Evolutionary conservation across 148 eudicot genomes (phyloP).

Genomic region (Chenopodium formosanum): DNA sequence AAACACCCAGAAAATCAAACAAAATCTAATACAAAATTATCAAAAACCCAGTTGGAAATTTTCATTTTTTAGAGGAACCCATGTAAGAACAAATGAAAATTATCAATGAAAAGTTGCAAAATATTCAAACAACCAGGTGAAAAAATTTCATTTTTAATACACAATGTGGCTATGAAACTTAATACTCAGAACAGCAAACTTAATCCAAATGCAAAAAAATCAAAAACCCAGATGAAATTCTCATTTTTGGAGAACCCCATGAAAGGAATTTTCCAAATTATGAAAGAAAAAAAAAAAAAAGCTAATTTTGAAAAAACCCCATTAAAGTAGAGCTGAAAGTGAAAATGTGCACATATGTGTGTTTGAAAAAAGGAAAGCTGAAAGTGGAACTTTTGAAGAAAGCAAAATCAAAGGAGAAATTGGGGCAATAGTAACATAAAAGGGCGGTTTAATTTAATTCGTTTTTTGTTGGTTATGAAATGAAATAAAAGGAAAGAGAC

Average conservation of each 20-base stretch:
- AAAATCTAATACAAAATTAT: not conserved
- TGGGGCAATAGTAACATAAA: conserved; percentile 12
- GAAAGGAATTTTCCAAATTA: not conserved
- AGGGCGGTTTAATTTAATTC: not conserved
- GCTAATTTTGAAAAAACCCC: not conserved
- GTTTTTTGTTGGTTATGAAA: not conserved
- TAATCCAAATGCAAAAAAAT: not conserved
- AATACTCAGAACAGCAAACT: not conserved
- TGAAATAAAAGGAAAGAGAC: conserved; percentile 17
- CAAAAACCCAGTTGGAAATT: conserved; percentile 26
- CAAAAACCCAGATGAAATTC: conserved; percentile 27
- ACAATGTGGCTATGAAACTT: conserved; percentile 11
- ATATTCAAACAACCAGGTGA: conserved; percentile 17
- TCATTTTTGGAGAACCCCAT: not conserved
- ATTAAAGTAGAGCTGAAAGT: not conserved
- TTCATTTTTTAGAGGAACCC: not conserved
- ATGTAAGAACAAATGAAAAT: not conserved
- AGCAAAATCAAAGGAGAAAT: conserved; percentile 26
- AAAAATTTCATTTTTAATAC: not conserved
- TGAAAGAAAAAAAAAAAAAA: too few relatives aligned
- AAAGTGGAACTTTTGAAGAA: conserved; percentile 18
- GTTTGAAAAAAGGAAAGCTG: conserved; percentile 5
- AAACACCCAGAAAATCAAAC: not conserved
- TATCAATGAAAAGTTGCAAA: not conserved
- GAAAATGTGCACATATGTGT: conserved; percentile 2